Conservation (phyloP, 2,329 filamentous ascomycete genomes). For the Ophiocordyceps robertsii region DNA sequence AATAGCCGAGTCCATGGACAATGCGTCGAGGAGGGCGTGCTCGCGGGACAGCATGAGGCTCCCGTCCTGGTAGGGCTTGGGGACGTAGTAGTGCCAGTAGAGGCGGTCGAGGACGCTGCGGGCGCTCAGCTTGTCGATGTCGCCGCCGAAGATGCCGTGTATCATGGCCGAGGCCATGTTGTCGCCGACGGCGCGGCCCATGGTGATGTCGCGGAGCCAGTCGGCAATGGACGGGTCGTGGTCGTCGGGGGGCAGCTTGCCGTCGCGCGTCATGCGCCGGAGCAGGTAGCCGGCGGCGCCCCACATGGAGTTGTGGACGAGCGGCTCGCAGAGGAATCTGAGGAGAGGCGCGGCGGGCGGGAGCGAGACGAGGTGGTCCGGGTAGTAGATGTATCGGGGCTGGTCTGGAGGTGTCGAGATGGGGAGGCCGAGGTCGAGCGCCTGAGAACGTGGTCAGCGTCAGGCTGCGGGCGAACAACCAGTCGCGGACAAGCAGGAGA, state of each 20-base stretch:
- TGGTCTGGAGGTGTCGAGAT: conserved; percentile 34
- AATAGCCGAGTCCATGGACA: conserved; percentile 15
- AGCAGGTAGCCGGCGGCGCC: conserved; percentile 13
- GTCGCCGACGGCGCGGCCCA: conserved; percentile 36
- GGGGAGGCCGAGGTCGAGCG: conserved; percentile 21
- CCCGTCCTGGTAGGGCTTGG: conserved; percentile 19
- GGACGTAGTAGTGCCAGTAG: conserved; percentile 17
- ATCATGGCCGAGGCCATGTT: conserved; percentile 63
- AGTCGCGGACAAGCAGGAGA: neutral
- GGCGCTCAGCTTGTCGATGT: conserved; percentile 68
- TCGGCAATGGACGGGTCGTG: conserved; percentile 22
- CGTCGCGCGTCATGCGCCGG: conserved; percentile 8
- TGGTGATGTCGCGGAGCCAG: conserved; percentile 19
- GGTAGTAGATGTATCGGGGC: conserved; percentile 72
- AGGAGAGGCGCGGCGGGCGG: conserved; percentile 15
- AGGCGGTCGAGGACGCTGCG: conserved; percentile 35
- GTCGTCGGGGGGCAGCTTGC: conserved; percentile 13
- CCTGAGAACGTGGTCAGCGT: conserved; percentile 8
- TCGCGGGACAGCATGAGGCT: conserved; percentile 24
- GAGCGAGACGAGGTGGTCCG: conserved; percentile 45
- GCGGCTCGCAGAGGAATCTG: conserved; percentile 15
- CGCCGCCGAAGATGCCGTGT: conserved; percentile 88
- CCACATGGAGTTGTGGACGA: conserved; percentile 17
- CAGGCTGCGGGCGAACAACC: neutral
- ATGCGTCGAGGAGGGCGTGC: conserved; percentile 11